Evolutionary conservation across 2,329 filamentous ascomycete species (phyloP), one percentile per base, ranked within the genome.

Genomic region (Volutella citrinella): DNA sequence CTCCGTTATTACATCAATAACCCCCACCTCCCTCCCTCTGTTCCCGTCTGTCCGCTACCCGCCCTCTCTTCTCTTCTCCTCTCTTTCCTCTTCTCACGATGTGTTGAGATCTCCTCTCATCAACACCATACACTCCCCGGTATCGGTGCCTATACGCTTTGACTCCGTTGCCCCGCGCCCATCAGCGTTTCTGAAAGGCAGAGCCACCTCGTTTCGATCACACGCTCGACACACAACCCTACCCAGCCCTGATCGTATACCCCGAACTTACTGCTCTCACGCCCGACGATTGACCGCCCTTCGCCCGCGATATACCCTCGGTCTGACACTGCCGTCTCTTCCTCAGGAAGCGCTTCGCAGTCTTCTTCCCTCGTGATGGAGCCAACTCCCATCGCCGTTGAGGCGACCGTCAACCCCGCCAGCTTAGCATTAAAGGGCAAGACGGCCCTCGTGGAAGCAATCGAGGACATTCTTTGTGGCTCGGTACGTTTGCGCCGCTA

Each of bases 401-500:
- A 55, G 42, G 42, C 51, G 19, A 43, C 46, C 19, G 32, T 41
- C 32, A 37, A 43, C 32, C 34, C 52, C 29, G 32, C 55, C 21
- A 46, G 49, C n/a, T 38, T 64, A 23, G 43, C 52, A 13, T 38
- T 59, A 23, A 56, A 52, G 32, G 48, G 56, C 31, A 68, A 60
- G 45, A 64, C 68, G 7, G 67, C 69, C 19, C 59, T 65, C 9
- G 63, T 70, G 49, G 84, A 93, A 54, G 87, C 87, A 6, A 54
- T 91, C 24, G 90, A 95, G 62, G 90, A 97, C 56, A 78, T 98
- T 36, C 57, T 83, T 10, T 97, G 88, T 60, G 93, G 93, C 59
- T 96, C 91, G 39, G 79, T 90, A 64, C 61, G 82, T 65, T 40
- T 22, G 13, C 31, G 35, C 30, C 17, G 1, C 5, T 23, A 7